Conservation (phyloP, 306 rosid species). For the Castanospermum australe region DNA sequence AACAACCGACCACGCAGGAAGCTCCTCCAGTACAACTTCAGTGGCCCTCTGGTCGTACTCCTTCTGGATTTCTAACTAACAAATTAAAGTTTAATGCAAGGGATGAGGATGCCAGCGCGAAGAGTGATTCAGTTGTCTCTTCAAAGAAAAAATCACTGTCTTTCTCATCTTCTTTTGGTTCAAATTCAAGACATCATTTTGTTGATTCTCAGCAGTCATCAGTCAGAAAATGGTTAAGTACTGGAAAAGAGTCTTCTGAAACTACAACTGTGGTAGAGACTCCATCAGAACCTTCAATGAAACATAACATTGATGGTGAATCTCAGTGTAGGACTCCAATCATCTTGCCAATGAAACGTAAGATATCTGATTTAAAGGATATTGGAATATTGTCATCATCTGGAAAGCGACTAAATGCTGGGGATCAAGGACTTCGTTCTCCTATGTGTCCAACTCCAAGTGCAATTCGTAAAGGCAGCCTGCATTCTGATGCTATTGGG, state of each 20-base stretch:
- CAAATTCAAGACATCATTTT: slow-evolving; percentile 54
- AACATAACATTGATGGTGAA: slow-evolving; percentile 58
- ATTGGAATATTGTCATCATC: slow-evolving; percentile 48
- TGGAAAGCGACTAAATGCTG: slow-evolving; percentile 62
- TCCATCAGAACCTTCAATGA: slow-evolving; percentile 44
- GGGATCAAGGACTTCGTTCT: slow-evolving; percentile 80
- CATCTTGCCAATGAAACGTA: slow-evolving; percentile 70
- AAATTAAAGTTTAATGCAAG: slow-evolving; percentile 52
- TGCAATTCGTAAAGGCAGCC: slow-evolving; percentile 52
- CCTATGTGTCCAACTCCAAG: slow-evolving; percentile 66
- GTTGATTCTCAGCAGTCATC: slow-evolving; percentile 49
- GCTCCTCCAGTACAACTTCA: slow-evolving; percentile 57
- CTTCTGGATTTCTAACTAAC: slow-evolving; percentile 67
- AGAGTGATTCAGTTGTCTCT: slow-evolving; percentile 46
- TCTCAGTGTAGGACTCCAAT: slow-evolving; percentile 72
- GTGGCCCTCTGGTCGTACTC: slow-evolving; percentile 88
- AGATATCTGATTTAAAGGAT: slow-evolving; percentile 73
- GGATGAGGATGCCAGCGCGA: slow-evolving; percentile 61
- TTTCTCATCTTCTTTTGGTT: slow-evolving; percentile 72
- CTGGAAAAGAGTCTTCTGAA: slow-evolving; percentile 55
- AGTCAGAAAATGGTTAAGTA: slow-evolving; percentile 40
- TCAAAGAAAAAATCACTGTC: slow-evolving; percentile 69
- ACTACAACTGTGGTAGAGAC: slow-evolving; percentile 44
- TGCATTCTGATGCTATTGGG: slow-evolving; percentile 55
- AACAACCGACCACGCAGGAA: slow-evolving; percentile 73